Conservation (phyloP, 768 basidiomycete genomes). For the Termitomyces sp. region DNA sequence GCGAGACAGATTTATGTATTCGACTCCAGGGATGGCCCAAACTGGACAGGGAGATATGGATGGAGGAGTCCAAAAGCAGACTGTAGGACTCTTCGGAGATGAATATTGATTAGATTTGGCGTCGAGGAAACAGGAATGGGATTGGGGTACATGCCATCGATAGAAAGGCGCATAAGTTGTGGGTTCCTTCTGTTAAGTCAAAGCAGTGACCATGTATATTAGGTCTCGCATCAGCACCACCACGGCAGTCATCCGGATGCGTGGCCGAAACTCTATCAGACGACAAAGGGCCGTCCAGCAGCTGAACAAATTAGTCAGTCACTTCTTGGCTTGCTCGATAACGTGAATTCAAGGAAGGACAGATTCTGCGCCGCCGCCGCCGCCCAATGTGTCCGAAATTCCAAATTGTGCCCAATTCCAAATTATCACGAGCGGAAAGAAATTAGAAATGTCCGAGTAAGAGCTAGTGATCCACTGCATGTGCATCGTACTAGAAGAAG, state of each 20-base stretch:
- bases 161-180: too few species aligned
- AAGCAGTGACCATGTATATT: background rate
- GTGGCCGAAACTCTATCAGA: background rate
- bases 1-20: background rate
- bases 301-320: too few species aligned
- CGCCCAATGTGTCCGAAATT: background rate
- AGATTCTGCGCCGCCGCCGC: background rate
- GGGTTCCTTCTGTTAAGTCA: background rate
- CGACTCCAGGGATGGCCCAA: background rate
- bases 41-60: background rate
- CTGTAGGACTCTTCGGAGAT: background rate
- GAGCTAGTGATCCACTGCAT: background rate
- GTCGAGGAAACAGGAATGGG: background rate
- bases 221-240: background rate
- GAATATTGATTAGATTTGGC: too few species aligned
- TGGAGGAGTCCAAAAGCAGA: background rate
- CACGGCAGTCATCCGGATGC: background rate
- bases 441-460: too few species aligned
- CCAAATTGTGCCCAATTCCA: background rate
- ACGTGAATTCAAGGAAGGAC: too few species aligned
- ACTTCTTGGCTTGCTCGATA: background rate
- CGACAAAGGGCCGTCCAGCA: background rate
- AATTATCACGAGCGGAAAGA: too few species aligned
- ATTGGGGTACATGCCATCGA: too few species aligned
- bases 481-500: too few species aligned